Conservation (phyloP, 192 early-diverging fungal genomes). For the Coemansia furcata region DNA sequence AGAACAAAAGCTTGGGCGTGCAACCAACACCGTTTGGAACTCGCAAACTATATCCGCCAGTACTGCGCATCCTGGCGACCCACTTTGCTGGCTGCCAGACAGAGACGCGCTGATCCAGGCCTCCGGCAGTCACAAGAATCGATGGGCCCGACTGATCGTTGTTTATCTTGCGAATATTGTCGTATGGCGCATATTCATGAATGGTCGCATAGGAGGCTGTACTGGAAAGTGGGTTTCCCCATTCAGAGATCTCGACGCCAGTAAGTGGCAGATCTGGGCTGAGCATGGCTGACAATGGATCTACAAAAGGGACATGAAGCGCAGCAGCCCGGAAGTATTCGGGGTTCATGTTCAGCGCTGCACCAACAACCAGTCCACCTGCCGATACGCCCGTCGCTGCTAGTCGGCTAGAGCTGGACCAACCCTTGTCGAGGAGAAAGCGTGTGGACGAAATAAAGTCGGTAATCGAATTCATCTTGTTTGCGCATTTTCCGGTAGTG, state of each 20-base stretch:
- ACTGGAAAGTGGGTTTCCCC: constrained; percentile 66
- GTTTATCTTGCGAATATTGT: constrained; percentile 46
- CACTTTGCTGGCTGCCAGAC: constrained; percentile 88
- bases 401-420: constrained; percentile 55
- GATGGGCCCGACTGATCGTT: constrained; percentile 41
- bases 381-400: constrained; percentile 74
- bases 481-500: constrained; percentile 63
- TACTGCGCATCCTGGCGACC: constrained; percentile 69
- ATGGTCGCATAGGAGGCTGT: constrained; percentile 58
- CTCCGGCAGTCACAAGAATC: constrained; percentile 72
- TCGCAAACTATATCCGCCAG: constrained; percentile 14
- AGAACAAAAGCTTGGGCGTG: constrained; percentile 25
- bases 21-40: too few species aligned
- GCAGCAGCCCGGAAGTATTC: constrained; percentile 74
- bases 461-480: constrained; percentile 70
- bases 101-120: constrained; percentile 77
- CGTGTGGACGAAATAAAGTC: constrained; percentile 72
- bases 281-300: constrained; percentile 84
- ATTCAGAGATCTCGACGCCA: constrained; percentile 69
- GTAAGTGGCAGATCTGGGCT: constrained; percentile 69
- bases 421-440: constrained; percentile 59
- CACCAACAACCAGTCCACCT: constrained; percentile 74
- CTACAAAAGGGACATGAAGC: constrained; percentile 80
- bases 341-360: constrained; percentile 61
- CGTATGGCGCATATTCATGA: constrained; percentile 66